Evolutionary conservation across 2,329 filamentous ascomycete genomes (phyloP), one percentile per base, ranked within the genome.

Genomic region (Colletotrichum sp.): DNA sequence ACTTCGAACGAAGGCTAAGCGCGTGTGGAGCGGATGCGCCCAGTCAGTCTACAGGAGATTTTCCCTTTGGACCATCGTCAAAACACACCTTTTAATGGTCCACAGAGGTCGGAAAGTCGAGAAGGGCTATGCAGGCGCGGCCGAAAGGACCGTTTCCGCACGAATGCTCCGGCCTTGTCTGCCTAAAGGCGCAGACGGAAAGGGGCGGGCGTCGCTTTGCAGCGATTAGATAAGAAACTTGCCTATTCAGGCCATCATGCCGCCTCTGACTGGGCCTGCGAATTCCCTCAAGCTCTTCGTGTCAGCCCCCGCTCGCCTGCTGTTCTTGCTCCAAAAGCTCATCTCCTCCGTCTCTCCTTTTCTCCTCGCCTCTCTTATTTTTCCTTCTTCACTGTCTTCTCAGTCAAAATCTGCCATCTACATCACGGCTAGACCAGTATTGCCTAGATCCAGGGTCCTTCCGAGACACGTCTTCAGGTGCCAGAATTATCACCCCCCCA

Each of bases 181-280:
- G 68, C 72, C 62, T 67, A 56, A 28, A 43, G 18, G n/a, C 16
- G 21, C 18, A n/a, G 24, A 38, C 8, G 18, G 36, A 58, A 43
- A 56, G 43, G 62, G 62, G 52, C 21, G 48, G 32, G 26, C 26
- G 62, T 71, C 36, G 13, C 16, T 18, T 24, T 32, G 21, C 18
- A 38, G 70, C 26, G 73, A 76, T 76, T 69, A 73, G 73, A 76
- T 76, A 76, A 76, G 65, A 24, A 60, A 76, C 43, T 65, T 76
- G 73, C 73, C 73, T 73, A 73, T 76, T 73, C 70, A 76, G 73
- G 73, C 58, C 70, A 73, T 55, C 55, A 69, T 24, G 70, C 66
- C 12, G 28, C 32, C 43, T 65, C 56, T 76, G 73, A 76, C 73
- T 76, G 73, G 73, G 43, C 58, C 64, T 56, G 60, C 18, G 21